These are phyloP conservation scores for Linnemannia zychae DNA, from an alignment of 192 early-diverging fungal species.

Conservation along the genomic window DNA sequence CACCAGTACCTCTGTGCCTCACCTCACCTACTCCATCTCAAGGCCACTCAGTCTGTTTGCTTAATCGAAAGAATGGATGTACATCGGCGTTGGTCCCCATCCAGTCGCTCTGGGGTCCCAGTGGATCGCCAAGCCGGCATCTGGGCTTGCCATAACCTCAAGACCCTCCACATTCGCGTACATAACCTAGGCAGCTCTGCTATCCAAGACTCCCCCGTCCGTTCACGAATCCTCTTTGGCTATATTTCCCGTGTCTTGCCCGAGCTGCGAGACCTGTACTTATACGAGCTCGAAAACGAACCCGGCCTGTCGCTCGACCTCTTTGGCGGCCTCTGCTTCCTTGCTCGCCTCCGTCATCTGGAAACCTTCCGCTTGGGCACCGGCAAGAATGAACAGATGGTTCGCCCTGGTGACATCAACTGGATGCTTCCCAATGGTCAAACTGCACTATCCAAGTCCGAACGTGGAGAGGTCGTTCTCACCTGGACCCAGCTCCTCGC, in stretches of 20 bases:
- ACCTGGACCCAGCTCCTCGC: background rate
- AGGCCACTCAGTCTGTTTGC: background rate
- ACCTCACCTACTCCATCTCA: background rate
- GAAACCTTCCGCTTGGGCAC: background rate
- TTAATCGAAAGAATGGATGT: background rate
- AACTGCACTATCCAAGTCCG: background rate
- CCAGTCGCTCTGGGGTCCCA: background rate
- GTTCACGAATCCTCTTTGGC: background rate
- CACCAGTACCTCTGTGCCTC: background rate
- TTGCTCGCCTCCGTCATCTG: background rate
- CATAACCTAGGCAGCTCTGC: background rate
- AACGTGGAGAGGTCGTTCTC: background rate
- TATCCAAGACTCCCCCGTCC: constrained; percentile 1
- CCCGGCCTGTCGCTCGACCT: background rate
- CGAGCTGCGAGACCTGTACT: background rate
- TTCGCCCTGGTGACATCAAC: background rate
- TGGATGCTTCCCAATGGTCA: background rate
- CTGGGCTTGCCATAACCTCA: background rate
- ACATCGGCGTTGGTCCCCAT: background rate
- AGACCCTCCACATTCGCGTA: constrained; percentile 1
- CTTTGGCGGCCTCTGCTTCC: background rate
- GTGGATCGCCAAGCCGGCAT: background rate
- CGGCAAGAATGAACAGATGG: background rate
- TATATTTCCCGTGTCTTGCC: background rate
- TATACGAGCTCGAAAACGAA: background rate